phyloP scores from a whole-genome alignment of 129 eudicot species.

The Centella asiatica region DNA sequence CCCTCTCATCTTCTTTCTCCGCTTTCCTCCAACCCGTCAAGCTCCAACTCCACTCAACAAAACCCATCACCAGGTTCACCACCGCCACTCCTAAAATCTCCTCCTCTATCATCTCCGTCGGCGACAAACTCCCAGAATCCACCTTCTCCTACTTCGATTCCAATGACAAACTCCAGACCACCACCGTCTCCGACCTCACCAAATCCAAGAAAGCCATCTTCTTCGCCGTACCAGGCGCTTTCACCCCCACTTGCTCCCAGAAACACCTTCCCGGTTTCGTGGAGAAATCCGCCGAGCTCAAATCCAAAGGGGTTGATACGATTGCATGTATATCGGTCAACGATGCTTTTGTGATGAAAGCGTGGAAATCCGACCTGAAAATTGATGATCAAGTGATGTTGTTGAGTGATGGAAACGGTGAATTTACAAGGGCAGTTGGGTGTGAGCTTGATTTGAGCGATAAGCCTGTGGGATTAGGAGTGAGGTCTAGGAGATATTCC shows the following conservation, averaged over 20 bases:
- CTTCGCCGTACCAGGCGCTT: conserved; percentile 91
- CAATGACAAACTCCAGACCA: conserved; percentile 60
- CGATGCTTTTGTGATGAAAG: conserved; percentile 81
- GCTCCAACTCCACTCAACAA: conserved; percentile 22
- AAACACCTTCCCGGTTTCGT: conserved; percentile 83
- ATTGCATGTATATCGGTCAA: conserved; percentile 81
- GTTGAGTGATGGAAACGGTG: conserved; percentile 81
- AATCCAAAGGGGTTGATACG: conserved; percentile 59
- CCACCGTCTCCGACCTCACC: conserved; percentile 70
- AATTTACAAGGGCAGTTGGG: conserved; percentile 76
- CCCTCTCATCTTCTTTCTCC: conserved; percentile 18
- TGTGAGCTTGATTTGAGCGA: conserved; percentile 78
- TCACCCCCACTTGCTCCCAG: conserved; percentile 94
- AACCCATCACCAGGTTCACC: conserved; percentile 20
- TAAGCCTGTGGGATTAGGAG: conserved; percentile 74
- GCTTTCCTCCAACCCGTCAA: conserved; percentile 14
- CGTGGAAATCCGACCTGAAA: conserved; percentile 61
- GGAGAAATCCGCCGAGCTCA: conserved; percentile 53
- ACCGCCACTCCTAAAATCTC: conserved; percentile 44
- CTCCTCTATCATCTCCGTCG: conserved; percentile 73
- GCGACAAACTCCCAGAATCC: conserved; percentile 76
- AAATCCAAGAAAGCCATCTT: conserved; percentile 57
- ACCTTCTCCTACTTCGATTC: conserved; percentile 71
- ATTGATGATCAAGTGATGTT: conserved; percentile 60
- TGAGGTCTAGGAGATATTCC: conserved; percentile 80